Conservation (phyloP, 1,284 basidiomycete species). For the Flammula alnicola region DNA sequence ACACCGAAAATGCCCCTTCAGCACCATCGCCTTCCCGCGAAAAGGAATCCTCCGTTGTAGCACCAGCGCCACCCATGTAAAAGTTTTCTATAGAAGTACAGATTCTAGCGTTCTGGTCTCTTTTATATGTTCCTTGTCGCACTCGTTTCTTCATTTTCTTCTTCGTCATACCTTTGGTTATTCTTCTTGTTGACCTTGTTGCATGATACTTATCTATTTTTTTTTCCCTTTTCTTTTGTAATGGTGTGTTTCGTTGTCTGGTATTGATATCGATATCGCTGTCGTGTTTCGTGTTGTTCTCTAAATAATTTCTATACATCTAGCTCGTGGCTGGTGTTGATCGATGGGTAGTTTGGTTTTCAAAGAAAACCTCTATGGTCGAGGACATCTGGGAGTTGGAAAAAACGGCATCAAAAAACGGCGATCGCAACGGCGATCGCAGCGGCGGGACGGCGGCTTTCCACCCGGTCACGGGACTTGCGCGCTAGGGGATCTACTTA, state of each 20-base stretch:
- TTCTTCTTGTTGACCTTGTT: constrained; percentile 22
- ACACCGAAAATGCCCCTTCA: constrained; percentile 2
- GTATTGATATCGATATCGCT: constrained; percentile 16
- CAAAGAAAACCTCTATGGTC: too few relatives aligned
- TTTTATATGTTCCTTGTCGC: constrained; percentile 12
- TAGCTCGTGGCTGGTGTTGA: background rate
- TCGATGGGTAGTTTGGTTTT: background rate
- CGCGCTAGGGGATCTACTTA: too few relatives aligned
- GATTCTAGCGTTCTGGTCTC: constrained; percentile 12
- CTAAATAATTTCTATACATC: background rate
- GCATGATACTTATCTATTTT: constrained; percentile 26
- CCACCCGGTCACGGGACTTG: too few relatives aligned
- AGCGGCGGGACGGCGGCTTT: too few relatives aligned
- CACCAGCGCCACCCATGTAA: constrained; percentile 19
- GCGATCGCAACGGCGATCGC: too few relatives aligned
- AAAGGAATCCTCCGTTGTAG: constrained; percentile 10
- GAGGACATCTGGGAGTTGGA: too few relatives aligned
- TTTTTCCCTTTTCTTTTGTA: constrained; percentile 21
- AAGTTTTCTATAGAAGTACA: constrained; percentile 17
- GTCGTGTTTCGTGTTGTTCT: constrained; percentile 12
- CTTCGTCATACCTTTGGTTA: constrained; percentile 13
- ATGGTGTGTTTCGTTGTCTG: constrained; percentile 17
- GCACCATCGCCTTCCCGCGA: constrained; percentile 10
- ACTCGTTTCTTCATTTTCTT: constrained; percentile 9
- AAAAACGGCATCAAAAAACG: too few relatives aligned